Percentiles rank a stretch among this genome's conserved stretches.
Evolutionary conservation across 140 eudicot species (phyloP).

Genomic region (Oenanthe javanica): DNA sequence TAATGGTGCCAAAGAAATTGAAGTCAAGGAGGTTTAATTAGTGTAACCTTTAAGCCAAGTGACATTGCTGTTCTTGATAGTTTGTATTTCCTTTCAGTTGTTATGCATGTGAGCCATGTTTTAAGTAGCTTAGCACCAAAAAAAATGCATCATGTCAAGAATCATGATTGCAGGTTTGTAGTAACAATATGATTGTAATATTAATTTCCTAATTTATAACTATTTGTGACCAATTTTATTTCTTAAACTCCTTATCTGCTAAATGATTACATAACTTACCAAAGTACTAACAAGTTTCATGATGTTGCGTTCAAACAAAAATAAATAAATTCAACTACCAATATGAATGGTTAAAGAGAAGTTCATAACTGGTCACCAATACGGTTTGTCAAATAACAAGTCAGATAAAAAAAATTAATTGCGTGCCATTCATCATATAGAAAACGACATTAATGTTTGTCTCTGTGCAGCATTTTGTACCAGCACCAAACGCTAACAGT

Average conservation of each 20-base stretch:
- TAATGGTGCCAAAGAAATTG: background rate
- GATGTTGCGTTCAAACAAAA: background rate
- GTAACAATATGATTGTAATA: background rate
- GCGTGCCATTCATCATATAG: background rate
- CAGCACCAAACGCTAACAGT: background rate
- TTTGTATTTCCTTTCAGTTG: background rate
- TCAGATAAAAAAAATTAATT: background rate
- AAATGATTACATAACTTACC: background rate
- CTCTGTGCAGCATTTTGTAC: background rate
- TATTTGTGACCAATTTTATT: background rate
- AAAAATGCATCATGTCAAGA: background rate
- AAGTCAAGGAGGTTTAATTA: constrained; percentile 24
- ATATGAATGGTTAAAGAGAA: background rate
- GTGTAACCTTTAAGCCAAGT: background rate
- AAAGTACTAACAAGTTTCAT: background rate
- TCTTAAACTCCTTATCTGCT: no score
- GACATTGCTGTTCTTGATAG: background rate
- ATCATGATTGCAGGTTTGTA: background rate
- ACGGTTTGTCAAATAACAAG: background rate
- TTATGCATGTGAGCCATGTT: background rate
- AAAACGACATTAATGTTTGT: background rate
- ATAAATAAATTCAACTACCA: background rate
- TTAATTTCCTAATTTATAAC: background rate
- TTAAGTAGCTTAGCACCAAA: background rate
- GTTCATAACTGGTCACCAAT: background rate